phyloP scores from a whole-genome alignment of 345 rosid genomes.

The Hypericum androsaemum region DNA sequence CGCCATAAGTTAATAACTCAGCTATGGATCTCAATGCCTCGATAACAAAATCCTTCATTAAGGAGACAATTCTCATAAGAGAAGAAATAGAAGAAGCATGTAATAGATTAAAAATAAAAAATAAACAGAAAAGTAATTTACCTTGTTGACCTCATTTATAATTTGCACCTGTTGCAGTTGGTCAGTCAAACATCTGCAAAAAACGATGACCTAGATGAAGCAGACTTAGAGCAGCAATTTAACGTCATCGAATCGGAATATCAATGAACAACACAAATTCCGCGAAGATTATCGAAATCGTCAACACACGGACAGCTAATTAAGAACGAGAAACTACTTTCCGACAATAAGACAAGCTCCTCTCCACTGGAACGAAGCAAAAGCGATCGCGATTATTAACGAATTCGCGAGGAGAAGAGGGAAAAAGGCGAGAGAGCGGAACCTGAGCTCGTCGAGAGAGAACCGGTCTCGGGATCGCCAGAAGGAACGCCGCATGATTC shows the following conservation, averaged over 20 bases:
- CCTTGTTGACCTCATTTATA: constrained; percentile 79
- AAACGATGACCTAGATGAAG: neutral
- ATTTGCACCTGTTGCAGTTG: constrained; percentile 67
- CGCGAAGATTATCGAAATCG: too few relatives aligned
- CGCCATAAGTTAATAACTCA: constrained; percentile 93
- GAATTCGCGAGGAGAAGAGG: constrained; percentile 2
- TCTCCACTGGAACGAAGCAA: too few relatives aligned
- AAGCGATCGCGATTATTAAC: neutral
- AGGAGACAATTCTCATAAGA: neutral
- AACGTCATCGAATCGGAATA: too few relatives aligned
- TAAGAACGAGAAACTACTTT: too few relatives aligned
- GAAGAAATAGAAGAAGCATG: constrained; percentile 11
- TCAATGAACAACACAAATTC: too few relatives aligned
- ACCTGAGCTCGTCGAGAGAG: constrained; percentile 95
- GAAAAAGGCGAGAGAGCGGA: constrained; percentile 7
- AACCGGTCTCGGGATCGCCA: constrained; percentile 93
- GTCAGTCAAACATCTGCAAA: constrained; percentile 66
- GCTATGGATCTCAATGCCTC: constrained; percentile 96
- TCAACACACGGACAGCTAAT: too few relatives aligned
- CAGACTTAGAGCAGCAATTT: neutral
- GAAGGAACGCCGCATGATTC: constrained; percentile 79
- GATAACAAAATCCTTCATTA: constrained; percentile 64
- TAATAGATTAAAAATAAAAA: constrained; percentile 4
- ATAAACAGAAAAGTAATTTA: constrained; percentile 12
- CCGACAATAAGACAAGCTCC: too few relatives aligned